phyloP scores from a whole-genome alignment of 192 early-diverging fungal species.

The Entophlyctis luteolus region DNA sequence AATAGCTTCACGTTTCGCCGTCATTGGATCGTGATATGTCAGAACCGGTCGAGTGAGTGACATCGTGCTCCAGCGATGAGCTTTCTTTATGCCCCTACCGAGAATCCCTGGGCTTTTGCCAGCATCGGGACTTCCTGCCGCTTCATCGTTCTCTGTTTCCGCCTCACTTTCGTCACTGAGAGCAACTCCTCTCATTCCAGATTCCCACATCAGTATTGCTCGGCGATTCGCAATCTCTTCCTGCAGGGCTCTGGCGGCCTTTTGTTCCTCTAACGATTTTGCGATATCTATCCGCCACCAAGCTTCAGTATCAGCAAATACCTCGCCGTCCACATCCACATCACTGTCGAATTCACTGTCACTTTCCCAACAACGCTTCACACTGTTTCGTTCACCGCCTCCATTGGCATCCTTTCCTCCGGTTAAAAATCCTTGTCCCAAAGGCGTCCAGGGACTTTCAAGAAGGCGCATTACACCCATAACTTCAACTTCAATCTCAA shows the following conservation, averaged over 20 bases:
- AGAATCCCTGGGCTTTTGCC: background rate
- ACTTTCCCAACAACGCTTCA: conserved; percentile 39
- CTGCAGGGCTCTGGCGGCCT: background rate
- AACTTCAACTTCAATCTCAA: conserved; percentile 47
- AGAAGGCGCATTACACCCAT: conserved; percentile 36
- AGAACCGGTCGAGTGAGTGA: conserved; percentile 22
- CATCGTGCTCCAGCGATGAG: conserved; percentile 25
- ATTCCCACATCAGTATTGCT: background rate
- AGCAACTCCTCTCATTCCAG: background rate
- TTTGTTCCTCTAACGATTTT: background rate
- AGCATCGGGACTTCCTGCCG: background rate
- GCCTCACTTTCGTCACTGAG: background rate
- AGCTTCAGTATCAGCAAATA: conserved; percentile 1
- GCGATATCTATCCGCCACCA: conserved; percentile 6
- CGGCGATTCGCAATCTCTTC: background rate
- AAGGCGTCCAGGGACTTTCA: conserved; percentile 32
- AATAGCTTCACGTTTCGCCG: background rate
- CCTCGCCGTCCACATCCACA: conserved; percentile 34
- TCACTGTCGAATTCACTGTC: conserved; percentile 55
- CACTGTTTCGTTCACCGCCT: conserved; percentile 24
- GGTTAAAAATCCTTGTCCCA: background rate
- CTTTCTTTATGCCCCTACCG: background rate
- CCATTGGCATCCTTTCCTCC: background rate
- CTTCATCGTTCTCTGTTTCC: background rate
- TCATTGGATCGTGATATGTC: conserved; percentile 17